phyloP scores from a whole-genome alignment of 495 filamentous ascomycete genomes.

The Chaetomium tenue region DNA sequence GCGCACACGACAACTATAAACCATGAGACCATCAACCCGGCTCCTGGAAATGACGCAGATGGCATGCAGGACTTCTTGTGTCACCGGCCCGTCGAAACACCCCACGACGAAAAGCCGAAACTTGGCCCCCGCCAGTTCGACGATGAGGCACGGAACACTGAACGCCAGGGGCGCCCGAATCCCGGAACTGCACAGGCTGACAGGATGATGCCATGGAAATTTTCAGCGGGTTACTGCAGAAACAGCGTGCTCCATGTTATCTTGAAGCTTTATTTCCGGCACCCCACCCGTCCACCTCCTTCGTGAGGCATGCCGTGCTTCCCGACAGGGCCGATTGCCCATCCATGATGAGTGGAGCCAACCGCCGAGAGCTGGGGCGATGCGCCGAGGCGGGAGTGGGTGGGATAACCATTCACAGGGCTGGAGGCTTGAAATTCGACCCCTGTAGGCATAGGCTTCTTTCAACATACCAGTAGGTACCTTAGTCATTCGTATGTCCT shows the following conservation, averaged over 20 bases:
- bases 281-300: slow-evolving; percentile 1
- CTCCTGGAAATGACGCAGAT: not conserved
- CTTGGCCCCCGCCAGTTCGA: not conserved
- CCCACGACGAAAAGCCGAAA: not conserved
- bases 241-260: slow-evolving; percentile 5
- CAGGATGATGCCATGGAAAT: slow-evolving; percentile 4
- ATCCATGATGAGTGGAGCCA: slow-evolving; percentile 12
- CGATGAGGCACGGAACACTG: not conserved
- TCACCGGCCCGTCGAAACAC: not conserved
- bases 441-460: no score
- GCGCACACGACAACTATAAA: slow-evolving; percentile 1
- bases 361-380: not conserved
- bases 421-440: no score
- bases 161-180: not conserved
- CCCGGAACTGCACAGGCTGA: no score
- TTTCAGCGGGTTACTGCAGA: not conserved
- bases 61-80: not conserved
- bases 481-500: no score
- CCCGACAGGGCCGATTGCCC: slow-evolving; percentile 9
- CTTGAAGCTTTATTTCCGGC: not conserved
- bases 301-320: slow-evolving; percentile 14
- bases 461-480: no score
- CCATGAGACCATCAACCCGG: not conserved
- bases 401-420: no score
- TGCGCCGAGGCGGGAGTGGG: slow-evolving; percentile 2